Evolutionary conservation across 139 green algal species (phyloP).

Genomic region (Ulvella scutata): DNA sequence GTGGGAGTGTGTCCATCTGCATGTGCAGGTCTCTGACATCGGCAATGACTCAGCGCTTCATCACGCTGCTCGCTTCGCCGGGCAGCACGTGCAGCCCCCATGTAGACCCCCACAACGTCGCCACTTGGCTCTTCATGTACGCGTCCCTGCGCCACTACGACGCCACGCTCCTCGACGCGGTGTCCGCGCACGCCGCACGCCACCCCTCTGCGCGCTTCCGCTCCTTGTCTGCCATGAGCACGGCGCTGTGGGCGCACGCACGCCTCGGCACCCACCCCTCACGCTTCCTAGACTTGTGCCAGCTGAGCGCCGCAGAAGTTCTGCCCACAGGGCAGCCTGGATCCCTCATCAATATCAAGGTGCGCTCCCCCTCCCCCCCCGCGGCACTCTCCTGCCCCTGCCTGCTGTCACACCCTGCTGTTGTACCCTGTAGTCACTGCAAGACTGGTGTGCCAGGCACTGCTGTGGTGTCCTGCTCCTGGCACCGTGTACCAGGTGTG

Average conservation of each 20-base stretch:
- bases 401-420: no score
- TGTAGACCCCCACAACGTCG: not conserved
- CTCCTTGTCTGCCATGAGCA: not conserved
- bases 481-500: no score
- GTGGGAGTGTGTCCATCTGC: no score
- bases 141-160: not conserved
- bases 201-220: not conserved
- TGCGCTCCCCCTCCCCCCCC: no score
- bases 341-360: not conserved
- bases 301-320: not conserved
- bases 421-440: no score
- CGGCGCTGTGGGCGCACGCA: not conserved
- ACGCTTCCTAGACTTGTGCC: not conserved
- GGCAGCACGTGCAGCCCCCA: not conserved
- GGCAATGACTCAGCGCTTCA: not conserved
- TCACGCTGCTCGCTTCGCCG: not conserved
- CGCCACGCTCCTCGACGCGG: not conserved
- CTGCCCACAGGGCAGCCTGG: not conserved
- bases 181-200: not conserved
- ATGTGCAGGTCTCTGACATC: not conserved
- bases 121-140: slow-evolving; percentile 2
- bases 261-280: not conserved
- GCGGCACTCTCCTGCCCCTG: no score
- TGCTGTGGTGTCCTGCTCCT: no score
- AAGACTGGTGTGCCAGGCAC: no score